These are phyloP conservation scores for Cryphonectria japonica DNA, from an alignment of 2,329 filamentous ascomycete genomes.

Conservation along the genomic window DNA sequence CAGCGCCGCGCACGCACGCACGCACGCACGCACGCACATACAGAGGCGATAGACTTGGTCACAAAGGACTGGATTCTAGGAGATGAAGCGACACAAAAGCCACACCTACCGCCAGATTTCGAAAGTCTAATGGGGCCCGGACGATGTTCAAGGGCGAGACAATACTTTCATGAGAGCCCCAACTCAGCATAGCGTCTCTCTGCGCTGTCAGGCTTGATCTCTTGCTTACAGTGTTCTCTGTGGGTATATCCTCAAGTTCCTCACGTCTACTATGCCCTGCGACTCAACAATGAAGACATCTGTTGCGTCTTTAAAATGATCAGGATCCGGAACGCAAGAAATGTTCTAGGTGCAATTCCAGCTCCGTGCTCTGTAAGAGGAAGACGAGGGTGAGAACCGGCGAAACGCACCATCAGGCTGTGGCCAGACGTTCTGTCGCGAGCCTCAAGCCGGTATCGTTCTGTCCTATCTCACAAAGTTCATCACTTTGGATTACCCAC, in stretches of 20 bases:
- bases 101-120: neutral
- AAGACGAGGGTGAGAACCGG: neutral
- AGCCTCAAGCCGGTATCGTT: neutral
- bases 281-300: neutral
- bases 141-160: neutral
- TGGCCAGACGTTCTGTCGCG: constrained; percentile 1
- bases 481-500: constrained; percentile 8
- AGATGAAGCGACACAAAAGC: neutral
- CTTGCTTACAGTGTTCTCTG: neutral
- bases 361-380: neutral
- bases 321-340: neutral
- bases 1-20: neutral
- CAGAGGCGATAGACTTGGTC: neutral
- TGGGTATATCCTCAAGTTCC: neutral
- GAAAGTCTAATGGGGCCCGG: neutral
- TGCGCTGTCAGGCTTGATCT: neutral
- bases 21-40: neutral
- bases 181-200: neutral
- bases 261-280: neutral
- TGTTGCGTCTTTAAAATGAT: neutral
- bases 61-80: neutral
- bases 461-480: constrained; percentile 4
- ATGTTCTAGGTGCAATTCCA: neutral
- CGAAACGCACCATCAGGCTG: neutral
- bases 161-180: neutral